phyloP scores from a whole-genome alignment of 148 eudicot genomes.

The Rhododendron mucronatum region DNA sequence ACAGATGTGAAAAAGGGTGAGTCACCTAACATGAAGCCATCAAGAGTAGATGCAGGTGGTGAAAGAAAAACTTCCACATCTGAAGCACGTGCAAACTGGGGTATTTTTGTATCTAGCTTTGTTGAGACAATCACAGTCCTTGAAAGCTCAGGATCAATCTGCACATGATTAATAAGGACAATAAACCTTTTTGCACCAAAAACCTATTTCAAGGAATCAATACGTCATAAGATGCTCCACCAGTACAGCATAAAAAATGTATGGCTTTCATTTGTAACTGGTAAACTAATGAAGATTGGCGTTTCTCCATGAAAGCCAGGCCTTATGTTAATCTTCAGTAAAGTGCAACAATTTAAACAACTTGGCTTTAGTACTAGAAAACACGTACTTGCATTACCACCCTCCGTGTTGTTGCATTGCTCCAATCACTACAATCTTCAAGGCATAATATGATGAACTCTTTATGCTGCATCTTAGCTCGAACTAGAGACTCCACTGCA shows the following conservation, averaged over 20 bases:
- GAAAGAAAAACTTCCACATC: conserved; percentile 99
- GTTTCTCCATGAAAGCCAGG: not conserved
- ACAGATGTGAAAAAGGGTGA: conserved; percentile 98
- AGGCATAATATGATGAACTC: conserved; percentile 93
- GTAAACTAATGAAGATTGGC: not conserved
- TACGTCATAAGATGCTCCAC: not conserved
- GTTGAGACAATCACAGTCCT: conserved; percentile 95
- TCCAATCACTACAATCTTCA: conserved; percentile 98
- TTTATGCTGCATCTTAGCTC: conserved; percentile 96
- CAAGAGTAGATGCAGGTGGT: conserved; percentile 74
- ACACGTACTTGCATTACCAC: conserved; percentile 92
- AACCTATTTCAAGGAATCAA: not conserved
- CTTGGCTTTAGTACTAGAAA: not conserved
- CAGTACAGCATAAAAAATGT: not conserved
- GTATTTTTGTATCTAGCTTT: conserved; percentile 93
- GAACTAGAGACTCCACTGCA: conserved; percentile 89
- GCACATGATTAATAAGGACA: conserved; percentile 6
- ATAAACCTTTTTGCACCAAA: not conserved
- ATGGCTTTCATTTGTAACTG: not conserved
- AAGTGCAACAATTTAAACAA: not conserved
- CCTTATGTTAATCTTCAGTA: not conserved
- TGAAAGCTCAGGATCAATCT: conserved; percentile 96
- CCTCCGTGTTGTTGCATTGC: conserved; percentile 90
- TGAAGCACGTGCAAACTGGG: conserved; percentile 95
- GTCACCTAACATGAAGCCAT: conserved; percentile 87